Percentiles rank a stretch among this genome's conserved stretches.
These are phyloP conservation scores for Butyriboletus appendiculatus DNA, from an alignment of 1,284 basidiomycete species.

Conservation along the genomic window DNA sequence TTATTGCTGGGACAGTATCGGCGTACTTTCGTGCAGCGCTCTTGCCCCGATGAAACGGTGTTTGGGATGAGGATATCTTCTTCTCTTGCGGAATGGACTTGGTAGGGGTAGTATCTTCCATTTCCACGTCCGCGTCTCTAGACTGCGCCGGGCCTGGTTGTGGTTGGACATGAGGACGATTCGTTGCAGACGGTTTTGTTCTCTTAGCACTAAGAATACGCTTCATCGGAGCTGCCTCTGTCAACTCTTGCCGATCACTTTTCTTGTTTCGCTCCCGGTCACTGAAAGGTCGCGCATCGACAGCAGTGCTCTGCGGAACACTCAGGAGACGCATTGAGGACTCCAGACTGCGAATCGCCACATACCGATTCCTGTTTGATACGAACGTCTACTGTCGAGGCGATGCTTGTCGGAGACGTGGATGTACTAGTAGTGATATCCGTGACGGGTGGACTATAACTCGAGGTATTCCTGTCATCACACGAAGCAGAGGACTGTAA, in stretches of 20 bases:
- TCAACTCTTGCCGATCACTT: not conserved
- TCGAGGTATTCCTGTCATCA: not conserved
- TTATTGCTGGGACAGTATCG: not conserved
- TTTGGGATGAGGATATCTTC: not conserved
- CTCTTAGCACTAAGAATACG: slow-evolving; percentile 1
- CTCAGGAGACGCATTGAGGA: slow-evolving; percentile 8
- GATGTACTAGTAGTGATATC: not conserved
- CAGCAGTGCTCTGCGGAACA: slow-evolving; percentile 1
- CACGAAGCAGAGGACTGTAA: slow-evolving; percentile 1
- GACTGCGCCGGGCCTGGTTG: not conserved
- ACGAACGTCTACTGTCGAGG: not conserved
- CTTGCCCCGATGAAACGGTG: not conserved
- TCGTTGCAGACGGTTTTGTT: not conserved
- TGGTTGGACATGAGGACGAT: not conserved
- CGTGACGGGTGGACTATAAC: not conserved
- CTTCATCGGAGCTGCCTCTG: not conserved
- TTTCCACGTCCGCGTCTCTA: slow-evolving; percentile 7
- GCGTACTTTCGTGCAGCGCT: slow-evolving; percentile 1
- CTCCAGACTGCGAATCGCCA: not conserved
- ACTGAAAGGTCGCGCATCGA: not conserved
- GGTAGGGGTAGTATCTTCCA: not conserved
- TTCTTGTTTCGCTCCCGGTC: not conserved
- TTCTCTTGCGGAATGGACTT: not conserved
- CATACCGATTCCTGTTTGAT: slow-evolving; percentile 14
- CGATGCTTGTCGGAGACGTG: not conserved